These are phyloP conservation scores for Lathyrus oleraceus DNA, from an alignment of 306 rosid genomes.

Conservation along the genomic window DNA sequence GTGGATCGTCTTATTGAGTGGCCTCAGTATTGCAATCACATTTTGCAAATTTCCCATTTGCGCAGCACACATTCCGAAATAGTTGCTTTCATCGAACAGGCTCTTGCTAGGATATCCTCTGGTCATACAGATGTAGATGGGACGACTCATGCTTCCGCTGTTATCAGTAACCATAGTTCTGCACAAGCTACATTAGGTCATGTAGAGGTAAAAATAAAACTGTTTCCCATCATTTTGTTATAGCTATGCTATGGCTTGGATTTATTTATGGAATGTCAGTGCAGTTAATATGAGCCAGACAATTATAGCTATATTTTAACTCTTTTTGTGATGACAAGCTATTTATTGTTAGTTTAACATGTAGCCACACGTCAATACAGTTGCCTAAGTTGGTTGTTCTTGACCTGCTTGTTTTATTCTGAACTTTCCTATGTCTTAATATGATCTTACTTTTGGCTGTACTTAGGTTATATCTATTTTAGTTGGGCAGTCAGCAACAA, in stretches of 20 bases:
- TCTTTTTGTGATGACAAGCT: neutral
- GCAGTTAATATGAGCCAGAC: neutral
- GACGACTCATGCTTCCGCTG: conserved; percentile 52
- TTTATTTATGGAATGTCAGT: neutral
- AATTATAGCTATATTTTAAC: neutral
- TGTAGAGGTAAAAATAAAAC: conserved; percentile 60
- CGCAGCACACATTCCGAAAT: conserved; percentile 79
- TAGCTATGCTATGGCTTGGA: neutral
- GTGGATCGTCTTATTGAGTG: conserved; percentile 96
- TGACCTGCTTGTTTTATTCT: neutral
- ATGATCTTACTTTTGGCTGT: conserved; percentile 9
- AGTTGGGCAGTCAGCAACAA: neutral
- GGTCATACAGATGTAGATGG: conserved; percentile 79
- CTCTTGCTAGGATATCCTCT: conserved; percentile 81
- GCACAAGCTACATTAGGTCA: conserved; percentile 57
- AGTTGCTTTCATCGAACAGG: conserved; percentile 82
- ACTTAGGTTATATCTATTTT: conserved; percentile 2
- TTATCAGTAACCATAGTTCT: conserved; percentile 55
- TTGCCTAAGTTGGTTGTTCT: conserved; percentile 7
- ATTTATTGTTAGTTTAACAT: neutral
- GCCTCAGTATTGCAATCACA: conserved; percentile 99
- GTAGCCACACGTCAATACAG: neutral
- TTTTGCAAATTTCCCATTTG: conserved; percentile 92
- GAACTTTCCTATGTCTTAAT: neutral
- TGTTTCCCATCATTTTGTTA: neutral